Evolutionary conservation across 2,329 filamentous ascomycete genomes (phyloP), one percentile per base, ranked within the genome.

Genomic region (Nemania sp.): DNA sequence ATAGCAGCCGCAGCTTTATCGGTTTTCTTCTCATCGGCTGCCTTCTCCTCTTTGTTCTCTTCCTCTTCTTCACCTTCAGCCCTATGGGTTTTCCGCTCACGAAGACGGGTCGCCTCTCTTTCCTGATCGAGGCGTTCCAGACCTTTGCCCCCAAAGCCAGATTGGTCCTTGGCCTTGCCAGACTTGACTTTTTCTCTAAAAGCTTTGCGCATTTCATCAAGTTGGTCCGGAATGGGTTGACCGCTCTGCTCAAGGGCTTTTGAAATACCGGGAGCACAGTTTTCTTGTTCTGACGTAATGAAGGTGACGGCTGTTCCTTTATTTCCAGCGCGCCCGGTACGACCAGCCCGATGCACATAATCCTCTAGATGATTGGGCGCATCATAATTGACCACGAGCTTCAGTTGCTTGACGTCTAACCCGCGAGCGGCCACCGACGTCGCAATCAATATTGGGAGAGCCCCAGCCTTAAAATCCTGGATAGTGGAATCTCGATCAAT

Each of bases 371-470:
- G 94, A 75, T 97, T 97, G 0, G 94, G 95, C 0, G 92, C 93
- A 77, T 98, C 94, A 78, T 93, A 98, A 81, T 98, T 98, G 81
- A 99, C 90, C 62, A 99, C 96, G 35, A 98, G 87, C 80, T 97
- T 98, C 38, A 99, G 86, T 78, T 97, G 93, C 81, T 98, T 97
- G 52, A 99, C 95, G 79, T 99, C 96, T 47, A 99, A 85, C 68
- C 96, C 96, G 79, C 96, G 92, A 58, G 96, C 96, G 45, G 96
- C 96, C 66, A 99, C 93, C 11, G 95, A 98, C 0, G 96, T 99
- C 11, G 96, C 96, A 76, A 98, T 92, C 77, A 99, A 85, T 64
- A 99, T 92, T 0, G 94, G 94, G 55, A 97, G 89, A 51, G 95
- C 88, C 64, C 96, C 96, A 74, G 90, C 92, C 81, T 97, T 98